A percentile compares a stretch with the other conserved stretches of the same genome.
Evolutionary conservation across 306 rosid genomes (phyloP).

Genomic region (Medicago arabica): DNA sequence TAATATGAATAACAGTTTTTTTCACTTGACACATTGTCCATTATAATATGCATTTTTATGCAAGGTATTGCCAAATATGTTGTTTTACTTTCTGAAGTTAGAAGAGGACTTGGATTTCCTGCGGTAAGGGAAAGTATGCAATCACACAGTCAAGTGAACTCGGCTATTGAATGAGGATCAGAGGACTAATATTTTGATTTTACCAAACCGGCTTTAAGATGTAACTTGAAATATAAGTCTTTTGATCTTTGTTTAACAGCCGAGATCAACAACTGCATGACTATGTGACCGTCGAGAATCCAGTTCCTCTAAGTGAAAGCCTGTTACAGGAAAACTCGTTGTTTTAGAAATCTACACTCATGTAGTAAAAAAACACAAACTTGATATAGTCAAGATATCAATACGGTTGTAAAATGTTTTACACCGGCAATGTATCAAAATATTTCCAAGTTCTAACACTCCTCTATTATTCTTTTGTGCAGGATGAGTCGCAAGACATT

Average conservation of each 20-base stretch:
- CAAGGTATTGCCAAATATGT: too few relatives aligned
- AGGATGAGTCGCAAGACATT: slow-evolving; percentile 85
- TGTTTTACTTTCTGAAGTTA: too few relatives aligned
- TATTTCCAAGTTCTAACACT: too few relatives aligned
- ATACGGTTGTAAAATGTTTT: too few relatives aligned
- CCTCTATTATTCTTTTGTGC: slow-evolving; percentile 3
- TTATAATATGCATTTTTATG: too few relatives aligned
- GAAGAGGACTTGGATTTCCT: too few relatives aligned
- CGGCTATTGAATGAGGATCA: not conserved
- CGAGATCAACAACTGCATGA: not conserved
- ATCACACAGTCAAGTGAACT: not conserved
- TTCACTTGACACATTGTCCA: not conserved
- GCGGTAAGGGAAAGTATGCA: not conserved
- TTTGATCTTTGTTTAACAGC: not conserved
- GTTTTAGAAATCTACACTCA: too few relatives aligned
- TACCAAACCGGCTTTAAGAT: too few relatives aligned
- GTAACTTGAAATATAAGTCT: not conserved
- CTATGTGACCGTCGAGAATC: not conserved
- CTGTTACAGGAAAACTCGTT: too few relatives aligned
- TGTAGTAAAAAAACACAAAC: too few relatives aligned
- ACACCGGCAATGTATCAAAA: too few relatives aligned
- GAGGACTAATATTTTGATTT: not conserved
- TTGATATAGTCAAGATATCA: too few relatives aligned
- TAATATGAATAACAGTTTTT: not conserved
- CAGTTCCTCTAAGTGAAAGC: not conserved